Conservation (phyloP, 352 stramenopile genomes). For the Pythium vanterpoolii region DNA sequence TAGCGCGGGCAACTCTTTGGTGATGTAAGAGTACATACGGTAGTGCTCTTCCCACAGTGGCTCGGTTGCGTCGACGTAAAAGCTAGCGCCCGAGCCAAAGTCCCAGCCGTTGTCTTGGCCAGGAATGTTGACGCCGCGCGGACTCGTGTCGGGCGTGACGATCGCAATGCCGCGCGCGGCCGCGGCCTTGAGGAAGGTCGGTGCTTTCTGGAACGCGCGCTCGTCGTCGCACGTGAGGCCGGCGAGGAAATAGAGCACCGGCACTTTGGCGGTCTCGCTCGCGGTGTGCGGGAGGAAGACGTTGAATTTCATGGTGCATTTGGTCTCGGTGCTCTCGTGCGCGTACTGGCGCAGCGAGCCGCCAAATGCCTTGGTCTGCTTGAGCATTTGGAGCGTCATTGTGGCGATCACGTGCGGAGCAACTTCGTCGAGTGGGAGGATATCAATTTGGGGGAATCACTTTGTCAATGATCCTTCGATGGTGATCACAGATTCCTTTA, state of each 20-base stretch:
- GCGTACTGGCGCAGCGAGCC: conserved; percentile 82
- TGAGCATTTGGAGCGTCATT: conserved; percentile 63
- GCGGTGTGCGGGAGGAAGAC: conserved; percentile 82
- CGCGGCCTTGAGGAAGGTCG: conserved; percentile 86
- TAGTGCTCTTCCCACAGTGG: conserved; percentile 92
- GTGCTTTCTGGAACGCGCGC: conserved; percentile 95
- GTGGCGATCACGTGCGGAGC: not conserved
- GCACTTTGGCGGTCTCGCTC: conserved; percentile 65
- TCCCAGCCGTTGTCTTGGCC: conserved; percentile 96
- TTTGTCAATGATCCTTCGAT: conserved; percentile 6
- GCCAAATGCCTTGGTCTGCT: conserved; percentile 74
- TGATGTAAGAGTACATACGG: conserved; percentile 98
- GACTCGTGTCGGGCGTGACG: conserved; percentile 95
- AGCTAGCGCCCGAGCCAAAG: conserved; percentile 95
- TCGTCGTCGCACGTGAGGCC: conserved; percentile 97
- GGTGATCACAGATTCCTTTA: conserved; percentile 1
- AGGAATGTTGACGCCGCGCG: conserved; percentile 87
- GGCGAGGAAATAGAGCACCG: conserved; percentile 93
- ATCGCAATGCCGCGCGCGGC: conserved; percentile 92
- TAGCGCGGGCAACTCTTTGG: conserved; percentile 92
- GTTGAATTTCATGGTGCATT: conserved; percentile 90
- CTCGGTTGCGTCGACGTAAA: conserved; percentile 97
- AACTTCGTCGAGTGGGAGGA: not conserved
- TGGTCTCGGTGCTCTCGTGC: conserved; percentile 75
- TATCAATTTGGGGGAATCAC: too few relatives aligned